Base-by-base conservation (phyloP, 352 stramenopile species). In the Globisporangium mamillatum region DNA sequence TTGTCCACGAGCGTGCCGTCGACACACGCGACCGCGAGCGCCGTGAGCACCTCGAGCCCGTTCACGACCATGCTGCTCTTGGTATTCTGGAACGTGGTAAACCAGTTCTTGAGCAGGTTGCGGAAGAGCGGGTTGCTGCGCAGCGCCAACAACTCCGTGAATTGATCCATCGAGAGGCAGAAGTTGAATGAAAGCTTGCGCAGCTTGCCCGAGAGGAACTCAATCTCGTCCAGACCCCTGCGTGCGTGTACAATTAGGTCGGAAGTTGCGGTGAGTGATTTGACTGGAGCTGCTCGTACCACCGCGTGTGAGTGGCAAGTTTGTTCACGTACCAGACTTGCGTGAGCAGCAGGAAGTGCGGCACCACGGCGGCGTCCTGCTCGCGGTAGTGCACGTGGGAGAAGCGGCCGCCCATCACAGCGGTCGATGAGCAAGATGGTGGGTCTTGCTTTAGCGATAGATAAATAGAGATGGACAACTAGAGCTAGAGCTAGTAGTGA, bases 111-210 rank as follows among this genome's bases (percentile, higher is more conserved):
- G 29, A 91, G 67, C 72, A 93, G 70, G 1, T 61, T 73, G 20
- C 73, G 77, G 68, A 93, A 93, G 20, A 93, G 54, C 50, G 73
- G 64, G 62, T 89, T 90, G 32, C 75, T 76, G 18, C 78, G 80
- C 38, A 93, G 70, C 20, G 76, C 70, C 27, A 92, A 75, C 64
- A 90, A 70, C 36, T 92, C 83, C n/a, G 79, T 73, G 65, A 92
- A 91, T 66, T 93, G 81, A 32, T 87, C 68, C 3, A 68, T 41
- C 10, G 80, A 86, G 36, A 93, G 75, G 41, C 82, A 91, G 57
- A 92, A 92, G 60, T 91, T 93, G 79, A 93, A 91, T 61, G 83
- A 91, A 34, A 92, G 68, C 5, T 69, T 67, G 10, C 82, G 79
- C 18, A 93, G 74, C 20, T 78, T 75, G 10, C 60, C 56, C 10